Percentiles rank a stretch among this genome's conserved stretches.
phyloP scores from a whole-genome alignment of 108 stramenopile genomes.

The Cyclotella choctawhatcheeana region DNA sequence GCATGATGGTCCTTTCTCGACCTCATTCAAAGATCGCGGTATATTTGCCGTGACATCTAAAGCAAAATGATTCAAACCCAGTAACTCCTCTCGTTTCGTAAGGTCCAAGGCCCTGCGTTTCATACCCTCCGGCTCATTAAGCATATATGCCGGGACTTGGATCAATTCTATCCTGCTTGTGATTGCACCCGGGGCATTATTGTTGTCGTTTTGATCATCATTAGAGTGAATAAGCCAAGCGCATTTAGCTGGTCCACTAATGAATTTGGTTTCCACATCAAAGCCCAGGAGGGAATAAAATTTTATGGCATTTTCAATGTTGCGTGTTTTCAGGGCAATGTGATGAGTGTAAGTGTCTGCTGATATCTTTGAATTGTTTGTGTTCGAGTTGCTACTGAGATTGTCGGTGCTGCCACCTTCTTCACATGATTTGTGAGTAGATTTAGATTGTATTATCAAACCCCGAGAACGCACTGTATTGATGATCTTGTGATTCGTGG shows the following conservation, averaged over 20 bases:
- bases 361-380: background rate
- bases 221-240: constrained; percentile 66
- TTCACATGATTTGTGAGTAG: background rate
- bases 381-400: background rate
- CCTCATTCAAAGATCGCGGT: background rate
- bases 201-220: constrained; percentile 11
- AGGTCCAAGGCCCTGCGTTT: constrained; percentile 73
- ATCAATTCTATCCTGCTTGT: constrained; percentile 74
- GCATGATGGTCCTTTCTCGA: constrained; percentile 14
- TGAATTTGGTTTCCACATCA: constrained; percentile 68
- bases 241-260: constrained; percentile 75
- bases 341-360: constrained; percentile 54
- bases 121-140: constrained; percentile 72
- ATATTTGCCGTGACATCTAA: constrained; percentile 70
- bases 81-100: constrained; percentile 60
- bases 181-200: background rate
- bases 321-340: constrained; percentile 74
- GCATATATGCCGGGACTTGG: constrained; percentile 77
- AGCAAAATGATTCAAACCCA: constrained; percentile 85
- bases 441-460: too few relatives aligned
- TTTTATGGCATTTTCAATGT: constrained; percentile 80
- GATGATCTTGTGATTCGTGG: too few relatives aligned
- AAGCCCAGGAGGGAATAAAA: constrained; percentile 86
- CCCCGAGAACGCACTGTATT: too few relatives aligned
- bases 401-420: background rate